Evolutionary conservation across 805 yeast genomes (phyloP).

Genomic region (Scheffersomyces lignosus): DNA sequence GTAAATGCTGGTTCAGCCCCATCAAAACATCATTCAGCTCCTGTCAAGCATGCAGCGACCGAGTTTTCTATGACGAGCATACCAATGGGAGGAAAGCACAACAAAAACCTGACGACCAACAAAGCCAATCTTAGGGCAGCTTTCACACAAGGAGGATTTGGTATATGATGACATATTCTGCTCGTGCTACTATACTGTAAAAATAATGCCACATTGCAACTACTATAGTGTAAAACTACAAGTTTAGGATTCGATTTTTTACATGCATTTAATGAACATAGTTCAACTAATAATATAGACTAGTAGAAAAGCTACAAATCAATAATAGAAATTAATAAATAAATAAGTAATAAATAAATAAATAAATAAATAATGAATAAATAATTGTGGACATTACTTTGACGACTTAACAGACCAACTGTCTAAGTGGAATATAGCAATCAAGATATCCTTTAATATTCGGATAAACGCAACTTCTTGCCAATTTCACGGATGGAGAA

Average conservation of each 20-base stretch:
- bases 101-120: constrained; percentile 44
- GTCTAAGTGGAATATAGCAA: neutral
- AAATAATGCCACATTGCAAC: too few species aligned
- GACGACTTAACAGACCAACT: too few species aligned
- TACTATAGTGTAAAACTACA: too few species aligned
- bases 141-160: constrained; percentile 65
- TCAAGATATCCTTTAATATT: constrained; percentile 40
- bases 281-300: too few species aligned
- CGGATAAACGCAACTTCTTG: constrained; percentile 61
- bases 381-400: neutral
- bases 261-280: too few species aligned
- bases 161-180: constrained; percentile 48
- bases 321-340: constrained; percentile 1
- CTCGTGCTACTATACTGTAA: too few species aligned
- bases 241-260: too few species aligned
- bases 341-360: constrained; percentile 1
- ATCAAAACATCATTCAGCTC: constrained; percentile 3
- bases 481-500: constrained; percentile 58
- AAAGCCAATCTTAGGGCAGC: constrained; percentile 64
- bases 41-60: constrained; percentile 31
- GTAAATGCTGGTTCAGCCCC: neutral
- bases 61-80: constrained; percentile 45
- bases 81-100: constrained; percentile 43
- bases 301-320: neutral
- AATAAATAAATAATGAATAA: constrained; percentile 4